A percentile compares a stretch with the other conserved stretches of the same genome.
Evolutionary conservation across 1,284 basidiomycete species (phyloP).

Genomic region (Wallemia mellicola): DNA sequence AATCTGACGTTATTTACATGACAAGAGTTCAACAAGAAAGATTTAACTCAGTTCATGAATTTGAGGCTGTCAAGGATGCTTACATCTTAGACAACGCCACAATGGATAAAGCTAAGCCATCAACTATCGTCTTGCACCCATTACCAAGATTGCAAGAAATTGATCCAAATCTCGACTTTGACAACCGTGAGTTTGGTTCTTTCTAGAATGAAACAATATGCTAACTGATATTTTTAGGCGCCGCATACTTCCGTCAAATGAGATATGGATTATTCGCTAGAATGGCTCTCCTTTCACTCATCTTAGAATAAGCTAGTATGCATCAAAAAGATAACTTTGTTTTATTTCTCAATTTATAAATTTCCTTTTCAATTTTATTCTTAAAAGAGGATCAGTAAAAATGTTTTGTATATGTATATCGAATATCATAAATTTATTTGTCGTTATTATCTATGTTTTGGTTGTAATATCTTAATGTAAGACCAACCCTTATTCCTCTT

Average conservation of each 20-base stretch:
- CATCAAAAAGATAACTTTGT: background rate
- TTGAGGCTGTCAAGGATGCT: constrained; percentile 67
- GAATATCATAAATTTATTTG: background rate
- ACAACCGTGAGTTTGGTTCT: constrained; percentile 14
- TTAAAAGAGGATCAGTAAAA: background rate
- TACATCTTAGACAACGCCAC: constrained; percentile 86
- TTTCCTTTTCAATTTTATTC: background rate
- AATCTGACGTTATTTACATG: constrained; percentile 92
- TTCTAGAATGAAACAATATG: background rate
- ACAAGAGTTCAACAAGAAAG: constrained; percentile 91
- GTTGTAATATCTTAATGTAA: background rate
- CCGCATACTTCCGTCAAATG: constrained; percentile 97
- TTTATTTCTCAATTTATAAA: background rate
- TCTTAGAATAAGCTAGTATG: background rate
- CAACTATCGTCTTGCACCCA: constrained; percentile 97
- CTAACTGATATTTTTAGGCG: constrained; percentile 31
- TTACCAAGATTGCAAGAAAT: constrained; percentile 87
- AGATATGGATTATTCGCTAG: constrained; percentile 83
- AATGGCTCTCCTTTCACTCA: constrained; percentile 6
- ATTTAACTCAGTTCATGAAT: constrained; percentile 52
- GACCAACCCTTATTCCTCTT: background rate
- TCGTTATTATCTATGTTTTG: background rate
- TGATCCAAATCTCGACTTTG: constrained; percentile 92
- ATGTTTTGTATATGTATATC: background rate
- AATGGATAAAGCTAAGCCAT: constrained; percentile 65